A percentile compares a stretch with the other conserved stretches of the same genome.
These are phyloP conservation scores for Mucor saturninus DNA, from an alignment of 371 early-diverging fungal species.

Conservation along the genomic window DNA sequence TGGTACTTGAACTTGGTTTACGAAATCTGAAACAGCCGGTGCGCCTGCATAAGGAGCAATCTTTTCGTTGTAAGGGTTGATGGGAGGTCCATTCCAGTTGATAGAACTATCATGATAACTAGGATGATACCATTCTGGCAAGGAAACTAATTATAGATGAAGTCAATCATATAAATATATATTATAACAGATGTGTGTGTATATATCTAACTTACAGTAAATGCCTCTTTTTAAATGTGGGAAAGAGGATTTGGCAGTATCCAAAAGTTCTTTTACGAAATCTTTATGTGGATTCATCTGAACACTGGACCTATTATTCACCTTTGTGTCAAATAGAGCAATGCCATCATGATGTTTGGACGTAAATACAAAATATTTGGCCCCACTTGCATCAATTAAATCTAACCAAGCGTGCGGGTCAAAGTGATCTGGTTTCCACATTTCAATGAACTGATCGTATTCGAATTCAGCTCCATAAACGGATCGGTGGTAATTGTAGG, in stretches of 20 bases:
- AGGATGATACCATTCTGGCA: constrained; percentile 49
- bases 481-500: constrained; percentile 31
- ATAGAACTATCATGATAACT: constrained; percentile 25
- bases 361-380: constrained; percentile 45
- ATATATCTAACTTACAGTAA: constrained; percentile 31
- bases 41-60: constrained; percentile 28
- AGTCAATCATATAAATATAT: too few relatives aligned
- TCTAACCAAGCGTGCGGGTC: constrained; percentile 38
- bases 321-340: constrained; percentile 38
- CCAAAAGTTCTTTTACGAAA: constrained; percentile 34
- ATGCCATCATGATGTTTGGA: constrained; percentile 47
- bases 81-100: constrained; percentile 36
- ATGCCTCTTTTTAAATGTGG: constrained; percentile 35
- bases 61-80: constrained; percentile 33
- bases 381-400: constrained; percentile 27
- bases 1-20: constrained; percentile 43
- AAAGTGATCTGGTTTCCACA: constrained; percentile 25
- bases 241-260: constrained; percentile 23
- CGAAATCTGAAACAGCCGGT: constrained; percentile 26
- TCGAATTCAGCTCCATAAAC: constrained; percentile 32
- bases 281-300: constrained; percentile 28
- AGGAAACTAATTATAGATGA: constrained; percentile 25
- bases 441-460: constrained; percentile 37
- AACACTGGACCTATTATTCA: constrained; percentile 31
- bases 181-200: too few relatives aligned